phyloP scores from a whole-genome alignment of 441 rosid genomes.

The Raphanus hybrid region DNA sequence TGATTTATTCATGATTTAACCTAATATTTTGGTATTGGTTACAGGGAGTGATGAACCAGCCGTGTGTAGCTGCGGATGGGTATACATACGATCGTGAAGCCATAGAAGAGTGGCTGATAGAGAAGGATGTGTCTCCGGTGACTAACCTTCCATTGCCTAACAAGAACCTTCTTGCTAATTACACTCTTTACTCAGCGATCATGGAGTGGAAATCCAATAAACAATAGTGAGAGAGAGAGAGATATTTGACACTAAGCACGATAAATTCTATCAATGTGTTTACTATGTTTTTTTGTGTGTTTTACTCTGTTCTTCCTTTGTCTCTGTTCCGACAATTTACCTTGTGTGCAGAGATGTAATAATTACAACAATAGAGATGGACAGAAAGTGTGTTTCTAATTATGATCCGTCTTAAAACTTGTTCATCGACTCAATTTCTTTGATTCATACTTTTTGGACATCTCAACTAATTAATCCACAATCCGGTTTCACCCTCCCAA shows the following conservation, averaged over 20 bases:
- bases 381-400: not conserved
- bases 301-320: conserved; percentile 10
- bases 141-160: conserved; percentile 66
- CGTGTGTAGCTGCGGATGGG: conserved; percentile 92
- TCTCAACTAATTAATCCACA: not conserved
- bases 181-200: conserved; percentile 77
- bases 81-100: conserved; percentile 75
- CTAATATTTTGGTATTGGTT: not conserved
- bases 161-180: conserved; percentile 75
- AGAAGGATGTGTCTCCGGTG: conserved; percentile 69
- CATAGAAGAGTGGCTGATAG: conserved; percentile 73
- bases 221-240: conserved; percentile 21
- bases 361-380: not conserved
- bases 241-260: not conserved
- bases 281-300: conserved; percentile 21
- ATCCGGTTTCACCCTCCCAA: no score
- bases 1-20: not conserved
- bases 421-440: not conserved
- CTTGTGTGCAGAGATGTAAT: conserved; percentile 17
- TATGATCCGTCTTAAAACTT: not conserved
- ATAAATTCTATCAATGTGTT: conserved; percentile 15
- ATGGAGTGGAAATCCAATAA: conserved; percentile 71
- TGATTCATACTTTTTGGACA: not conserved
- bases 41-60: conserved; percentile 87
- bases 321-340: conserved; percentile 17